Conservation (phyloP, 805 yeast genomes). For the Kazachstania kunashirensis region DNA sequence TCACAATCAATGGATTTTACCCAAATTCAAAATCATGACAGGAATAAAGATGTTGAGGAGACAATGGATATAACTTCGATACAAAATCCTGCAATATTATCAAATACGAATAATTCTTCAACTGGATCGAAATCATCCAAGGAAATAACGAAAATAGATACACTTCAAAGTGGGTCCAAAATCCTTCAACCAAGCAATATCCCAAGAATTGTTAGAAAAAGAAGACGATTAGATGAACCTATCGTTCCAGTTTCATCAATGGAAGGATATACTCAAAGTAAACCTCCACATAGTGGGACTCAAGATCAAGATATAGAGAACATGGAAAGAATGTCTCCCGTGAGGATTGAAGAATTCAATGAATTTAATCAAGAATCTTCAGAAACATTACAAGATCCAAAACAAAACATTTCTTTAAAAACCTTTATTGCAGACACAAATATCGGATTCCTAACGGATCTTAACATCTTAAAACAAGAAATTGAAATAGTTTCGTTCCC, state of each 20-base stretch:
- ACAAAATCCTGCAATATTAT: no score
- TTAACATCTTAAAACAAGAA: conserved; percentile 7
- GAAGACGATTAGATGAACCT: background rate
- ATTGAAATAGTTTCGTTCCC: conserved; percentile 8
- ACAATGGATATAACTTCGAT: no score
- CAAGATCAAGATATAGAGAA: conserved; percentile 14
- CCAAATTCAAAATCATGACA: conserved; percentile 1
- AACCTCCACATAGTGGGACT: conserved; percentile 3
- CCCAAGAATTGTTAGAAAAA: conserved; percentile 2
- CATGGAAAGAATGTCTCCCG: conserved; percentile 26
- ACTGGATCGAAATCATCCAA: background rate
- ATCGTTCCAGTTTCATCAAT: background rate
- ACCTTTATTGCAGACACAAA: conserved; percentile 16
- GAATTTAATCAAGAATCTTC: background rate
- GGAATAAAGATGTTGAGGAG: no score
- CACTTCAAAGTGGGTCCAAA: background rate
- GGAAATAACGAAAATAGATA: background rate
- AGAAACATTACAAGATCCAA: background rate
- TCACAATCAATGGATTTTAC: conserved; percentile 5
- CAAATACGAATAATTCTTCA: background rate
- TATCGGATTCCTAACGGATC: conserved; percentile 13
- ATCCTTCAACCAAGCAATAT: conserved; percentile 3
- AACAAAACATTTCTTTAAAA: conserved; percentile 9
- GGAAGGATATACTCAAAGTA: background rate
- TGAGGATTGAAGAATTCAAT: conserved; percentile 9